Conservation (phyloP, 2,329 filamentous ascomycete species). For the Coniella vitis region DNA sequence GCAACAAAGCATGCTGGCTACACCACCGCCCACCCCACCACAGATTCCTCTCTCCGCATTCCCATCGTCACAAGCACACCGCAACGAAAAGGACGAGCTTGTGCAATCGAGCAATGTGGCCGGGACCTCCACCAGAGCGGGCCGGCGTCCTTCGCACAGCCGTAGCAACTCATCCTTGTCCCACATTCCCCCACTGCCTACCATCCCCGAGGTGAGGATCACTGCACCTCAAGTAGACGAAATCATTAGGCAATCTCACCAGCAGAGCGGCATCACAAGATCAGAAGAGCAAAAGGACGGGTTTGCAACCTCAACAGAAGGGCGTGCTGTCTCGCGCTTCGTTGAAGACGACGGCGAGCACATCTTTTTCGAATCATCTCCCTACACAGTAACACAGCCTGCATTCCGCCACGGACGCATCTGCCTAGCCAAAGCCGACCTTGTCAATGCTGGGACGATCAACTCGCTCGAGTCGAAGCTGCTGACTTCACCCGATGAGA, state of each 20-base stretch:
- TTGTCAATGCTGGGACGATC: constrained; percentile 19
- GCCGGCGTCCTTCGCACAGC: constrained; percentile 12
- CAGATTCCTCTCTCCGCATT: constrained; percentile 1
- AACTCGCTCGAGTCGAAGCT: constrained; percentile 20
- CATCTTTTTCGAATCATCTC: constrained; percentile 41
- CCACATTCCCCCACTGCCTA: constrained; percentile 26
- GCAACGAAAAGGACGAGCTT: constrained; percentile 6
- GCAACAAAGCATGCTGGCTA: constrained; percentile 12
- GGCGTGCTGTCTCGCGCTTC: not conserved
- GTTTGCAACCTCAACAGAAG: constrained; percentile 10
- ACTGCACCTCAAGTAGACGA: constrained; percentile 19
- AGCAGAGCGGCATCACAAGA: not conserved
- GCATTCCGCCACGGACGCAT: constrained; percentile 50
- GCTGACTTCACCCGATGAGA: constrained; percentile 39
- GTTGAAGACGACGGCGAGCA: constrained; percentile 31
- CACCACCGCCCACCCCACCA: constrained; percentile 9
- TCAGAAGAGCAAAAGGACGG: not conserved
- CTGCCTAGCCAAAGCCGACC: constrained; percentile 40
- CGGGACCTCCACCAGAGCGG: not conserved
- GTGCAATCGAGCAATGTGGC: not conserved
- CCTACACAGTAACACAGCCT: constrained; percentile 42
- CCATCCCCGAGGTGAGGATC: constrained; percentile 35
- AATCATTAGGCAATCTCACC: not conserved
- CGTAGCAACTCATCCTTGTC: constrained; percentile 16
- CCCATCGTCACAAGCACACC: not conserved